Evolutionary conservation across 805 yeast species (phyloP).

Genomic region (Candida incommunis): DNA sequence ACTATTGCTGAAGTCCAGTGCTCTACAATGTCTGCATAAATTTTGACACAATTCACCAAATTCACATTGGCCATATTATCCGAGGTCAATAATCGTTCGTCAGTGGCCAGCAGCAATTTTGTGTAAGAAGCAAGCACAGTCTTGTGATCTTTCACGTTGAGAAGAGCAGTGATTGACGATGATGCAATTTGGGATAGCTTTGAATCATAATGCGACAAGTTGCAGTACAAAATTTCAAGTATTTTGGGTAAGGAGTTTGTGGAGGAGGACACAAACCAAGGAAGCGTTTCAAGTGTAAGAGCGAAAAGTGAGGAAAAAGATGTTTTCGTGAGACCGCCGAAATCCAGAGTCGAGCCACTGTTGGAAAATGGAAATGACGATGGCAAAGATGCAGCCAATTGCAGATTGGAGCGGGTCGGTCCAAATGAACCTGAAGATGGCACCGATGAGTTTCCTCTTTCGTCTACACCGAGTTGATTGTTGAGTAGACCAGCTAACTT

Average conservation of each 20-base stretch:
- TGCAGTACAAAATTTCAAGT: constrained; percentile 65
- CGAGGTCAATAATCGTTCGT: constrained; percentile 37
- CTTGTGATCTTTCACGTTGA: constrained; percentile 55
- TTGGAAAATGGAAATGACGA: not conserved
- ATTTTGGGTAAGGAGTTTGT: constrained; percentile 42
- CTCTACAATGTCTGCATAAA: constrained; percentile 66
- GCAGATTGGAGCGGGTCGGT: not conserved
- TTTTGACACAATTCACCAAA: constrained; percentile 27
- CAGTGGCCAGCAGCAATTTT: constrained; percentile 64
- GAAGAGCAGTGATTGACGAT: constrained; percentile 48
- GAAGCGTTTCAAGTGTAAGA: constrained; percentile 52
- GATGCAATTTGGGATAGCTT: constrained; percentile 53
- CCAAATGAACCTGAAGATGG: not conserved
- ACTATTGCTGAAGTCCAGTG: constrained; percentile 49
- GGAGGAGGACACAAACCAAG: constrained; percentile 46
- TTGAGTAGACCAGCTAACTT: constrained; percentile 1
- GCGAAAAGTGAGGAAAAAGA: constrained; percentile 48
- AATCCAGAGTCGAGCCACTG: not conserved
- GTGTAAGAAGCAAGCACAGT: constrained; percentile 62
- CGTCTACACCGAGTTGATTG: not conserved
- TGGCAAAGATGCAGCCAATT: not conserved
- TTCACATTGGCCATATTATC: constrained; percentile 22
- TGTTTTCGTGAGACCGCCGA: not conserved
- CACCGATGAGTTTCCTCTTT: not conserved
- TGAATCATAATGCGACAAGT: constrained; percentile 53